These are phyloP conservation scores for Drosera spatulata DNA, from an alignment of 179 eudicot species.

Conservation along the genomic window DNA sequence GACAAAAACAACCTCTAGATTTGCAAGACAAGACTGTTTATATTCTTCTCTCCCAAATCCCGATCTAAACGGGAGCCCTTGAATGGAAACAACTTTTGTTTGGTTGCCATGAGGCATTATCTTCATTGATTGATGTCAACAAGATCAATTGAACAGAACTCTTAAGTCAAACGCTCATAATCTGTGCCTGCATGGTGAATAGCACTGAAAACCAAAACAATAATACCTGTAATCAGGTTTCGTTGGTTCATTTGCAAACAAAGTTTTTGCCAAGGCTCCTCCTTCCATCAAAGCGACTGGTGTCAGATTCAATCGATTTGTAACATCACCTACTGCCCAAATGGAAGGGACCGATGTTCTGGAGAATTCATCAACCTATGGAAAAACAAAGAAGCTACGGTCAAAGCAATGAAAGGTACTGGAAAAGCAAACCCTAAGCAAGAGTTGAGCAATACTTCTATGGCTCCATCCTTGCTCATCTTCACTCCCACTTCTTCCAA, in stretches of 20 bases:
- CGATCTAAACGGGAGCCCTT: no score
- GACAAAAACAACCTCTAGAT: no score
- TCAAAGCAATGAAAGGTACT: background rate
- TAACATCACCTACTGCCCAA: slow-evolving; percentile 99
- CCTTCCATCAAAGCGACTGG: slow-evolving; percentile 99
- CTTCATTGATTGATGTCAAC: no score
- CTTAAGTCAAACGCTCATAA: no score
- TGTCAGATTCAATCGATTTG: slow-evolving; percentile 87
- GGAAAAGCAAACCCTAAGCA: background rate
- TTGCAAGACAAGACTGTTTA: no score
- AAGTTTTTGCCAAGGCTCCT: slow-evolving; percentile 78
- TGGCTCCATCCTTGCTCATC: slow-evolving; percentile 72
- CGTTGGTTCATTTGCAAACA: slow-evolving; percentile 80
- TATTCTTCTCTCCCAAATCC: no score
- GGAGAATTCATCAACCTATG: slow-evolving; percentile 83
- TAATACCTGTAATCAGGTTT: slow-evolving; percentile 81
- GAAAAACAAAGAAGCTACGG: slow-evolving; percentile 6
- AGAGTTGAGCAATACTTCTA: slow-evolving; percentile 41
- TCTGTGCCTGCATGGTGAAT: no score
- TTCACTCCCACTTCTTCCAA: slow-evolving; percentile 78
- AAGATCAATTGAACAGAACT: no score
- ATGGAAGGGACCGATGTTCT: slow-evolving; percentile 86
- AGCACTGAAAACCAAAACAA: background rate
- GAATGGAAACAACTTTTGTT: no score
- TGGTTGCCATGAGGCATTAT: no score